Evolutionary conservation across 768 basidiomycete genomes (phyloP), one percentile per base, ranked within the genome.

Genomic region (Suillus ampliporus): DNA sequence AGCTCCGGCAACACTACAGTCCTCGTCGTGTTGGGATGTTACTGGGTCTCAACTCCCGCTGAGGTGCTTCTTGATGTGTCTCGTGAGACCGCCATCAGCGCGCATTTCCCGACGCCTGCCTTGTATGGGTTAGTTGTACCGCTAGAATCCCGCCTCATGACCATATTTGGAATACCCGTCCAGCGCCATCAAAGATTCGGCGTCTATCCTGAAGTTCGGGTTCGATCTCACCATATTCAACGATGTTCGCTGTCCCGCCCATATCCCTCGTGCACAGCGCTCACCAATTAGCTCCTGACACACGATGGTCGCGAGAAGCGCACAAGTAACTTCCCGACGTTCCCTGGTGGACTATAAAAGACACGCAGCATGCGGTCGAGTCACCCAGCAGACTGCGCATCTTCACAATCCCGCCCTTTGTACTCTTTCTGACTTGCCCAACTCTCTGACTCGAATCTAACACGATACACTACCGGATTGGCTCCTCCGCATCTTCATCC

Each of bases 221-320:
- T 61, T 67, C 58, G 60, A 61, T 62, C 34, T 66, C 64, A 57
- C 51, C 68, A 50, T 63, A 57, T 65, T 53, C 67, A 61, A 23
- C 72, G 65, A 68, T 44, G 70, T 68, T 51, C 73, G 68, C 67
- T 61, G 57, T 70, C 71, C 75, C 75, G 74, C 73, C 73, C 43
- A 44, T 54, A 23, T 10, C 58, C 58, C n/a, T 28, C 31, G 61
- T 68, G 28, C 61, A 17, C 62, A 38, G 37, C 10, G 15, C 15
- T 38, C 8, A 14, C 52, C 52, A 53, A 37, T 53, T 31, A 31
- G 14, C 2, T 23, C 21, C 15, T 8, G 53, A 54, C 7, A 5
- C 31, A 34, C 37, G 43, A 41, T 48, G 40, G 50, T 41, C 43
- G 56, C 56, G 37, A 21, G 28, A 58, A 38, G 23, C 21, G 35